Base-by-base conservation (phyloP, 768 basidiomycete genomes). In the Trametes meyenii region DNA sequence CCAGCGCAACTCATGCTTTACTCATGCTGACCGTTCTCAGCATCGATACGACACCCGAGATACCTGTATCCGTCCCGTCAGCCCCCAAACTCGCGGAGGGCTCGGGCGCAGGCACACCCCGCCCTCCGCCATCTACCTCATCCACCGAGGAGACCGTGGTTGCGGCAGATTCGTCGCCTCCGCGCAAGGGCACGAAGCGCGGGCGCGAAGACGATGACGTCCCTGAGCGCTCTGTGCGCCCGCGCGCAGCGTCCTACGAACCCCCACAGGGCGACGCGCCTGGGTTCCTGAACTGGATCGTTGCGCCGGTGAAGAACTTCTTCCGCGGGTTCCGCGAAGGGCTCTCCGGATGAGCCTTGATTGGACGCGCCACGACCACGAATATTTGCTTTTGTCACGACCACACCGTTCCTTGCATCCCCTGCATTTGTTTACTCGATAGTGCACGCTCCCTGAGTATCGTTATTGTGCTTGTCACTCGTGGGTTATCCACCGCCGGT, bases 311-410 rank as follows among this genome's bases (percentile, higher is more conserved):
- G 72, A 80, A 82, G 68, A 83, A 84, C 6, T 88, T 90, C 70
- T 77, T 85, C 56, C 81, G 83, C 63, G 88, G 87, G 19, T 88
- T 90, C 75, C 82, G 82, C 65, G 86, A 88, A 73, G 66, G 66
- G 10, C 50, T 69, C 40, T 56, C 66, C 40, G 63, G 63, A 14
- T 53, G 57, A 50, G 51, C n/a, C 4, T 29, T n/a, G n/a, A n/a
- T n/a, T n/a, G n/a, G n/a, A n/a, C n/a, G 29, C 29, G 29, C 29
- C 4, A 45, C 5, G 29, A 51, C 50, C 7, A 23, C 13, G 29
- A 5, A 10, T 12, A 21, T 35, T 12, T 23, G 35, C 19, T 38
- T 23, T 48, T 14, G 21, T 26, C 24, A 19, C 26, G 4, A 45
- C 16, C 10, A 16, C 21, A 44, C 21, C 24, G 24, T 42, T 48